Base-by-base conservation (phyloP, 2,329 filamentous ascomycete genomes). In the Arthrobotrys entomopaga region DNA sequence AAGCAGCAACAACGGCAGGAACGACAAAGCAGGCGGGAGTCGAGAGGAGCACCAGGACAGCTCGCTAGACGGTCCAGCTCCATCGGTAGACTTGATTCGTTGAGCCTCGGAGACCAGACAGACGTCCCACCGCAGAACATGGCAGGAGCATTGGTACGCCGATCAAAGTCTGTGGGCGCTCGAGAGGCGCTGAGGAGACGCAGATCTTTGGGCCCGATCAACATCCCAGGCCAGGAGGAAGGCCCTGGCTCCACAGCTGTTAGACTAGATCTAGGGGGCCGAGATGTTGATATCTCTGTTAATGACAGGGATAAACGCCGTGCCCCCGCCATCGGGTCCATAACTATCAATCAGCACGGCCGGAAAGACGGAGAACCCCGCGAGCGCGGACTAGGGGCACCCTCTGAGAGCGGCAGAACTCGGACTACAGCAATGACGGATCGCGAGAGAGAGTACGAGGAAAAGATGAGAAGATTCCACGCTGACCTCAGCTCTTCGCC, bases 101-200 rank as follows among this genome's bases (percentile, higher is more conserved):
- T 61, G n/a, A 46, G 38, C 6, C 56, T 61, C n/a, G 56, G 34
- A 20, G 69, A 73, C 16, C 53, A 66, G 7, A 40, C 54, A 13
- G 61, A 63, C 13, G 50, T 22, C 42, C 2, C 52, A 16, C 69
- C 69, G 13, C 64, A 56, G 22, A 46, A 26, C 11, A 19, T 38
- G 3, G 15, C 42, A 1, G 69, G 69, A 42, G 69, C 69, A 38
- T 50, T 73, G 26, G 69, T 73, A 2, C 61, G 69, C 5, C 54
- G 69, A 34, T 73, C 69, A n/a, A 73, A 73, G 19, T 73, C 69
- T n/a, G 69, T 73, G 26, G 69, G 69, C 11, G 48, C 69, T 5
- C 43, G 67, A 24, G 63, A 73, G 10, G 54, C 69, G 2, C 63
- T 61, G 40, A 48, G 69, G 10, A 56, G 69, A 8, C 61, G 69